phyloP scores from a whole-genome alignment of 306 rosid species.

The Argentina anserina region DNA sequence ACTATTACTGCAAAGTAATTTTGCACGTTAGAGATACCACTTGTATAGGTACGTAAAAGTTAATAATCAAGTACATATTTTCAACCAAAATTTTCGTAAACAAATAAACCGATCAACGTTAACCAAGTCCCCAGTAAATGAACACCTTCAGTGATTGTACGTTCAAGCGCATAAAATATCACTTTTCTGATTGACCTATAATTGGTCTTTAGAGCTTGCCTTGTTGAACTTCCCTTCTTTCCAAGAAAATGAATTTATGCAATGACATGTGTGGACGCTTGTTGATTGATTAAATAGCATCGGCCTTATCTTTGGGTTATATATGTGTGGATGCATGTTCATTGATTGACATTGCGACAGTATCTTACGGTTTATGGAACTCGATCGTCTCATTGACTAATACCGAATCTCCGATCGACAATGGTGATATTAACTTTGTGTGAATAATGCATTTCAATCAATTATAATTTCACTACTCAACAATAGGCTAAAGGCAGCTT shows the following conservation, averaged over 20 bases:
- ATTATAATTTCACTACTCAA: too few relatives aligned
- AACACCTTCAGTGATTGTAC: constrained; percentile 5
- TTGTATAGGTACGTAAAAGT: not conserved
- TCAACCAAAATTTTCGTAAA: not conserved
- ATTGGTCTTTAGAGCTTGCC: constrained; percentile 5
- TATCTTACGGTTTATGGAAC: too few relatives aligned
- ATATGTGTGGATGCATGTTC: too few relatives aligned
- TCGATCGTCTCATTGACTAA: too few relatives aligned
- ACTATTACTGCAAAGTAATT: too few relatives aligned
- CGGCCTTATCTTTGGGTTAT: too few relatives aligned
- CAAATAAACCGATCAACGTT: not conserved
- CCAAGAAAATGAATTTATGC: not conserved
- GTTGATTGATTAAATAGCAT: too few relatives aligned
- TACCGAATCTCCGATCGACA: too few relatives aligned
- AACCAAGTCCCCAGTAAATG: not conserved
- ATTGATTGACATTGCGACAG: too few relatives aligned
- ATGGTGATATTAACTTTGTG: too few relatives aligned
- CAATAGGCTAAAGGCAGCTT: too few relatives aligned
- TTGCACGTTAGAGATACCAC: not conserved
- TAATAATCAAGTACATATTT: not conserved
- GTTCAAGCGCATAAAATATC: not conserved
- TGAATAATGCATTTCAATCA: too few relatives aligned
- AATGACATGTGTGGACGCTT: constrained; percentile 7
- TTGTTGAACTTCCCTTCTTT: not conserved
- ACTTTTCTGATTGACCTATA: constrained; percentile 5